Conservation (phyloP, 1,139 yeast species). For the Meyerozyma smithsonii region DNA sequence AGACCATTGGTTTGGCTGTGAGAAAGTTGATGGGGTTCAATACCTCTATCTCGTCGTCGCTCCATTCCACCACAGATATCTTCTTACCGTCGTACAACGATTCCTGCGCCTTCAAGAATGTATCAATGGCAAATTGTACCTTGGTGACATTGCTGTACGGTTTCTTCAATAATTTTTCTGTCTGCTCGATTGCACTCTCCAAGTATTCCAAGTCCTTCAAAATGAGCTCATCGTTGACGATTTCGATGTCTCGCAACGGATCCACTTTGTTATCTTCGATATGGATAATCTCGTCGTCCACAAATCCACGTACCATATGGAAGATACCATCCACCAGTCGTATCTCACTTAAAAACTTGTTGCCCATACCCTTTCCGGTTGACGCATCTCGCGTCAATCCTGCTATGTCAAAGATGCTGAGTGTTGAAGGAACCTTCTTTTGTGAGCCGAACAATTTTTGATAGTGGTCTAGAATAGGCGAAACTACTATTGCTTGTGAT, state of each 20-base stretch:
- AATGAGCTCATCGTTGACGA: constrained; percentile 70
- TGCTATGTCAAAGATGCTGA: constrained; percentile 68
- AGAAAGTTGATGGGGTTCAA: constrained; percentile 56
- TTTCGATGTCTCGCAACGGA: constrained; percentile 62
- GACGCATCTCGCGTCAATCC: constrained; percentile 73
- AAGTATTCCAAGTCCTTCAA: constrained; percentile 66
- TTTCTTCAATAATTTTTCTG: constrained; percentile 38
- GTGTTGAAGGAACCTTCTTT: constrained; percentile 49
- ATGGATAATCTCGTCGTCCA: constrained; percentile 66
- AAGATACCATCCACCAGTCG: constrained; percentile 71
- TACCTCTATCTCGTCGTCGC: constrained; percentile 50
- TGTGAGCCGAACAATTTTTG: constrained; percentile 44
- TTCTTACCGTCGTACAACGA: constrained; percentile 57
- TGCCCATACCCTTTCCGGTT: constrained; percentile 73
- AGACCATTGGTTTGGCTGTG: constrained; percentile 68
- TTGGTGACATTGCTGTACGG: constrained; percentile 24
- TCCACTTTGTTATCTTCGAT: constrained; percentile 58
- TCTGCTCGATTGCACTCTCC: constrained; percentile 49
- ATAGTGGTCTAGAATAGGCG: constrained; percentile 42
- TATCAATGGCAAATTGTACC: constrained; percentile 38
- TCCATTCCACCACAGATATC: constrained; percentile 43
- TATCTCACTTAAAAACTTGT: constrained; percentile 67
- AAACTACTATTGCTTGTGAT: constrained; percentile 55
- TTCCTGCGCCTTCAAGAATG: constrained; percentile 47
- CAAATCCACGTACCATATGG: constrained; percentile 66